phyloP scores from a whole-genome alignment of 768 basidiomycete species.

The Mycena chlorophos region DNA sequence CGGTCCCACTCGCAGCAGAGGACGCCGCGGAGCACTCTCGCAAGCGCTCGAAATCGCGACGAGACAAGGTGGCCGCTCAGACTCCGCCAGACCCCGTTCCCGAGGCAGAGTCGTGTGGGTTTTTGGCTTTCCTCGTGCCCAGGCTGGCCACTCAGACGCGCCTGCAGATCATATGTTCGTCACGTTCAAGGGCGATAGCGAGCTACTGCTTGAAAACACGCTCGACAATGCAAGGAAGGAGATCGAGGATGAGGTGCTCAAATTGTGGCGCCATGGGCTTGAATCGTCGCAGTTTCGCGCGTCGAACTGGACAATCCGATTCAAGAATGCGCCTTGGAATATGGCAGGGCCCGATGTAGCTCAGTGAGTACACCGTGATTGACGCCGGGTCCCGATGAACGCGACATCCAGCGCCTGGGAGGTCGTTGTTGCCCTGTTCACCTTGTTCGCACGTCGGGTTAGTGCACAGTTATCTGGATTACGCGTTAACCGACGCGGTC shows the following conservation, averaged over 20 bases:
- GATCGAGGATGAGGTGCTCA: slow-evolving; percentile 54
- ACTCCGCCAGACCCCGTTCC: slow-evolving; percentile 28
- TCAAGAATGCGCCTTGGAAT: slow-evolving; percentile 69
- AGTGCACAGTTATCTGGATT: slow-evolving; percentile 14
- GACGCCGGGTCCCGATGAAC: too few relatives aligned
- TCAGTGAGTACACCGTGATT: too few relatives aligned
- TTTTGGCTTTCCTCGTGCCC: slow-evolving; percentile 1
- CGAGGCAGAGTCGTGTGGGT: slow-evolving; percentile 12
- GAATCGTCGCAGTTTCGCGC: slow-evolving; percentile 44
- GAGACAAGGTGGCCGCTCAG: slow-evolving; percentile 25
- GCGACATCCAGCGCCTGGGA: slow-evolving; percentile 49
- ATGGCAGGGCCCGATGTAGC: slow-evolving; percentile 53
- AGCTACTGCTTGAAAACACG: slow-evolving; percentile 59
- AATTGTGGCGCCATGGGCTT: slow-evolving; percentile 69
- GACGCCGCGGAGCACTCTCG: slow-evolving; percentile 38
- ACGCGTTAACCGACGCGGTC: slow-evolving; percentile 9
- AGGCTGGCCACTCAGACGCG: slow-evolving; percentile 4
- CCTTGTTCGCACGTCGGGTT: slow-evolving; percentile 60
- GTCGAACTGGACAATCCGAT: slow-evolving; percentile 60
- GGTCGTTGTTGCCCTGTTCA: slow-evolving; percentile 62
- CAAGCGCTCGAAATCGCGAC: slow-evolving; percentile 41
- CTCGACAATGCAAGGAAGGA: slow-evolving; percentile 55
- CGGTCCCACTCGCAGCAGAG: slow-evolving; percentile 20
- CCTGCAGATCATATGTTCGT: slow-evolving; percentile 70
- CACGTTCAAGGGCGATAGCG: slow-evolving; percentile 64